Base-by-base conservation (phyloP, 2,329 filamentous ascomycete species). In the Aureobasidium sp. region DNA sequence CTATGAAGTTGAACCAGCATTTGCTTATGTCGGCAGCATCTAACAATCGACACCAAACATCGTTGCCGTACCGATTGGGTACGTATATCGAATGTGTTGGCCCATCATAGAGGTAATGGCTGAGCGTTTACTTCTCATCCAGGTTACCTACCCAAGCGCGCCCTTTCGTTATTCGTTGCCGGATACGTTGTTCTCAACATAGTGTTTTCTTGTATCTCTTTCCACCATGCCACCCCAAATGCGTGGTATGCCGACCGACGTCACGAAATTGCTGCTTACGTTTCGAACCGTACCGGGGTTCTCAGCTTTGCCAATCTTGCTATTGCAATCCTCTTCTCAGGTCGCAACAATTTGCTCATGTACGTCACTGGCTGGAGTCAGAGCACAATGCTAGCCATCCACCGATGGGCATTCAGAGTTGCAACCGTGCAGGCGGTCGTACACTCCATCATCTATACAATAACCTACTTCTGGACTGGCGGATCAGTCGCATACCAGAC, bases 321-420 rank as follows among this genome's bases (percentile, higher is more conserved):
- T 0, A 65, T 82, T 0, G 54, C 77, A 0, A 67, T 81, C 14
- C 71, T 82, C 2, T 81, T 77, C 59, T 72, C 76, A 0, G 70
- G 74, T 0, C 70, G 80, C 1, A 82, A 82, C 65, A 81, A 78
- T 59, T 24, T 81, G 2, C 71, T 81, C 0, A 72, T 82, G 0
- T 78, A 74, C 70, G 44, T 80, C 1, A 81, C 80, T 2, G 74
- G 78, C 65, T 82, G 79, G 79, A 76, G 72, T 0, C 76, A 80
- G 63, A 74, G 74, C 0, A 82, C 81, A 0, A 82, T 73, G 58
- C 63, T 82, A 3, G 67, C 82, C 0, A 70, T 82, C 0, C 80
- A 83, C 64, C 73, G 79, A 12, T 82, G 78, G 78, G 69, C 79
- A 1, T 80, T 79, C 0, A 69, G 74, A 24, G 70, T 82, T 8